Base-by-base conservation (phyloP, 129 eudicot genomes). In the Dittrichia graveolens region DNA sequence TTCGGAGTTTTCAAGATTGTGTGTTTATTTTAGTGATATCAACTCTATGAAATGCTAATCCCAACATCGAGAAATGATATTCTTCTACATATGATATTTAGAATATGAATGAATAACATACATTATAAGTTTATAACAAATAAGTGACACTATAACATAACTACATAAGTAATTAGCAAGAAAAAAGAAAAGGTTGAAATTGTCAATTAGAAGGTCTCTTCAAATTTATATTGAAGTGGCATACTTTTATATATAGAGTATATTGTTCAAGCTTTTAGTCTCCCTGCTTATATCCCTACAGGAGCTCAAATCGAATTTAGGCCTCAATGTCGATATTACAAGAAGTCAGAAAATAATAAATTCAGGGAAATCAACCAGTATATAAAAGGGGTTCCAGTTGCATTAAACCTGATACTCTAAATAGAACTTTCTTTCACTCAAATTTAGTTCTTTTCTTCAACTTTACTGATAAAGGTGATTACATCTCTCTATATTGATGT, bases 391-490 rank as follows among this genome's bases (percentile, higher is more conserved):
- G 59, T 38, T 39, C 65, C 48, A 40, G 40, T 39, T 53, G 52
- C 52, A 68, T 50, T 11, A 49, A 50, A 39, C 63, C 38, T 11
- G 39, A 38, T 53, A 14, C 40, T 54, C 8, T 16, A 24, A 54
- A 41, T 11, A 54, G 44, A 50, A 9, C 15, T 38, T 24, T 52
- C 49, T 69, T 52, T 38, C 24, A 38, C 24, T 60, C 24, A 38
- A 60, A 60, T 45, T 69, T 50, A 38, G 49, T 13, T 37, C 18
- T 35, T 47, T 47, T 67, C 47, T 68, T 49, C 73, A 50, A 65
- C 31, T 65, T 53, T 47, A 24, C 14, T 44, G 45, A 43, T 65
- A 48, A 41, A 15, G 52, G 34, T 19, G 37, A 64, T 64, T 24
- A 24, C 31, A 44, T 62, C 7, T 40, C 54, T 8, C 3, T 8